Base-by-base conservation (phyloP, 495 filamentous ascomycete species). In the Daldinia vernicosa region DNA sequence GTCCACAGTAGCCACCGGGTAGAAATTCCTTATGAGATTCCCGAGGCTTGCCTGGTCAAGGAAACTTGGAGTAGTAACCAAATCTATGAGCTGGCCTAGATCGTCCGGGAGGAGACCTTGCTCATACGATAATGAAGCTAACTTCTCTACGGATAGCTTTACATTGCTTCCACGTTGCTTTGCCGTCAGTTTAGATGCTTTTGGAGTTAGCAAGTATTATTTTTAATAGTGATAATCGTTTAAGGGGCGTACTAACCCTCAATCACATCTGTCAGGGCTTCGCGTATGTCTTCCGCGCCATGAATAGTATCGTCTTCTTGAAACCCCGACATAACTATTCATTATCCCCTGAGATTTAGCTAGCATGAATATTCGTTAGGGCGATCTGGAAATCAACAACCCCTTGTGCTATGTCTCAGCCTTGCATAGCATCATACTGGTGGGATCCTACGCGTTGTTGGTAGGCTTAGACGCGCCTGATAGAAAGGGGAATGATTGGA, bases 41-140 rank as follows among this genome's bases (percentile, higher is more conserved):
- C 84, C 87, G 35, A 88, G 81, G 59, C 88, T 91, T 35, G 87
- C 86, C 77, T 97, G 94, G 77, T 95, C 92, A 1, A 97, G 85
- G 53, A 90, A 83, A 70, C 84, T 92, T 45, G 85, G 87, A 22
- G 77, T 71, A 19, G 91, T 91, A 55, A 93, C 76, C 47, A 94
- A 79, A 59, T 90, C 87, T 57, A 95, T 79, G 32, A 97, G 79
- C 45, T 84, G 82, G 59, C 84, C 78, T 57, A 97, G 83, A 43
- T 84, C 82, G 14, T 84, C 79, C 17, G 81, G 82, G 24, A 89
- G 76, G 52, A 95, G 84, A 26, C 94, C 94, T 61, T 84, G 78
- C 64, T 90, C 86, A 72, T 90, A 91, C 32, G 91, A 88, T 60
- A 83, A 57, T 4, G 78, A 76, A 47, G 79, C 79, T 6, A 87